A percentile compares a stretch with the other conserved stretches of the same genome.
These are phyloP conservation scores for Hyaloscypha variabilis DNA, from an alignment of 495 filamentous ascomycete species.

Conservation along the genomic window DNA sequence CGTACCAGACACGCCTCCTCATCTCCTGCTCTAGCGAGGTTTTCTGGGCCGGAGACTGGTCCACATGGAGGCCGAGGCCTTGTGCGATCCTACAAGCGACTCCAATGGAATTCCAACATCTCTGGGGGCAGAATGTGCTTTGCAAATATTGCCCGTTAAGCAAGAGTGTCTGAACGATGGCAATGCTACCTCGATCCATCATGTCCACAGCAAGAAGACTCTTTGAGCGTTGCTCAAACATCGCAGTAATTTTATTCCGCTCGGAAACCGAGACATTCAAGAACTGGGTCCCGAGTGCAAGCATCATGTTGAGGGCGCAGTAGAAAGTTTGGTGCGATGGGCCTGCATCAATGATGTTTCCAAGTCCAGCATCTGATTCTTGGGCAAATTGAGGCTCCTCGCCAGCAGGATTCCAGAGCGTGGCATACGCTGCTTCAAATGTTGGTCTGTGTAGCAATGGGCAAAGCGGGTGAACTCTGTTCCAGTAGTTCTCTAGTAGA, in stretches of 20 bases:
- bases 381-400: too few relatives aligned
- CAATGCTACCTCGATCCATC: conserved; percentile 45
- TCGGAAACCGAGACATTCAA: conserved; percentile 41
- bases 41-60: conserved; percentile 28
- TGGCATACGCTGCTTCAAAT: too few relatives aligned
- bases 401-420: too few relatives aligned
- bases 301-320: conserved; percentile 47
- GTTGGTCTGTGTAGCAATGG: too few relatives aligned
- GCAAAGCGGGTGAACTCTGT: too few relatives aligned
- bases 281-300: conserved; percentile 49
- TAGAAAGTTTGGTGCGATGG: conserved; percentile 37
- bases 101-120: conserved; percentile 54
- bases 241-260: conserved; percentile 39
- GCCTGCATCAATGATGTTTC: conserved; percentile 39
- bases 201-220: conserved; percentile 47
- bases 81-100: conserved; percentile 49
- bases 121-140: conserved; percentile 46
- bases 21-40: conserved; percentile 44
- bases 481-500: too few relatives aligned
- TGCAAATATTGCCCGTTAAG: conserved; percentile 47
- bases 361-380: neutral
- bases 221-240: conserved; percentile 49
- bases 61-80: conserved; percentile 50
- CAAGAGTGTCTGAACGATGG: conserved; percentile 49
- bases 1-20: conserved; percentile 50